Evolutionary conservation across 2,329 filamentous ascomycete genomes (phyloP), one percentile per base, ranked within the genome.

Genomic region (Pseudogymnoascus sp.): DNA sequence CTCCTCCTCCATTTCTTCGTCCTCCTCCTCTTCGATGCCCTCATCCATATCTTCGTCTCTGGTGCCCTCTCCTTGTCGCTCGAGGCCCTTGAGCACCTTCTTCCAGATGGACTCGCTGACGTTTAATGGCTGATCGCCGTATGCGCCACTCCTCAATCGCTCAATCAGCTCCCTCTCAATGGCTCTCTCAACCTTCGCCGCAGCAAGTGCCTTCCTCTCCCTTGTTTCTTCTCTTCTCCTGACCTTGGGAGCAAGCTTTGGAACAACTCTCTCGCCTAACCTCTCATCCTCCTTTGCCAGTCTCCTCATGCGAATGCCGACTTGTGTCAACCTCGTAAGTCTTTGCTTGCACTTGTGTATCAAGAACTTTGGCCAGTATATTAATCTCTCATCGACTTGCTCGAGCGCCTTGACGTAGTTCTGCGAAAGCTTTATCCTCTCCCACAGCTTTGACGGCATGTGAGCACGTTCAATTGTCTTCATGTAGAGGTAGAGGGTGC

Each of bases 261-360:
- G 89, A 25, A 97, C 92, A 48, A 96, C 78, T 71, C 84, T 89
- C 81, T 97, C 94, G 41, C 92, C 94, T 35, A 97, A 78, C 39
- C 92, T 82, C 71, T 92, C 92, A 64, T 97, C 91, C 78, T 97
- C 93, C 71, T 88, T 91, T 31, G 90, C 91, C 65, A 97, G 80
- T 73, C 87, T 86, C 71, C 89, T 85, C 83, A 85, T 86, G 67
- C 85, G 80, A 67, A 96, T 94, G 63, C 88, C 87, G 58, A 99
- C 93, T 79, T 97, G 94, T 60, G 91, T 96, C 71, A 99, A 74
- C 58, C 94, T 82, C 8, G 94, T 97, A 48, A 97, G 84, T 64
- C 94, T 87, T 79, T 97, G 94, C 81, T 99, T 99, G 81, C 91
- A 94, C 78, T 95, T 96, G 79, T 96, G 92, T 35, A 91, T 79